These are phyloP conservation scores for Jasminum sambac DNA, from an alignment of 257 asterid genomes.

Conservation along the genomic window DNA sequence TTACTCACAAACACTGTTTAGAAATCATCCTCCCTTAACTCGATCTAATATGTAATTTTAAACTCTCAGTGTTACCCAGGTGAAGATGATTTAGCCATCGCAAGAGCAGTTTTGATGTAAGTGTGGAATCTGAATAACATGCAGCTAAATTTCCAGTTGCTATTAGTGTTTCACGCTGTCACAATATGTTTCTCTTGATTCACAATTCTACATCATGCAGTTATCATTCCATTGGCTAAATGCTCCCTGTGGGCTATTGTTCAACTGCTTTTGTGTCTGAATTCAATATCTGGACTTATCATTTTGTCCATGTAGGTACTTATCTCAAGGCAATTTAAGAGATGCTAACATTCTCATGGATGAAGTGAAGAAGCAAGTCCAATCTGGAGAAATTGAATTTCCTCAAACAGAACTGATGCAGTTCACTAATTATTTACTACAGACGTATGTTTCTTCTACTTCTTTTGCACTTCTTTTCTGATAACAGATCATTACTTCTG, in stretches of 20 bases:
- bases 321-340: constrained; percentile 86
- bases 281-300: not conserved
- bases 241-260: not conserved
- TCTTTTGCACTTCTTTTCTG: constrained; percentile 8
- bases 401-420: constrained; percentile 81
- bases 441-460: constrained; percentile 54
- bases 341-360: constrained; percentile 89
- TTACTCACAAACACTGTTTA: constrained; percentile 5
- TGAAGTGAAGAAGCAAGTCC: constrained; percentile 71
- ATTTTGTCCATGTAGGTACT: constrained; percentile 49
- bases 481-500: not conserved
- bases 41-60: constrained; percentile 23
- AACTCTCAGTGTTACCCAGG: constrained; percentile 94
- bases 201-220: not conserved
- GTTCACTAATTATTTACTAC: constrained; percentile 68
- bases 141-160: not conserved
- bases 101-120: constrained; percentile 87
- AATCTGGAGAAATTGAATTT: constrained; percentile 50
- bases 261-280: constrained; percentile 5
- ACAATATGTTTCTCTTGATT: not conserved
- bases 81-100: constrained; percentile 94
- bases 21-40: constrained; percentile 12
- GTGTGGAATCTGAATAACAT: constrained; percentile 26
- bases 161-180: not conserved
- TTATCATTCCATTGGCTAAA: constrained; percentile 4